Base-by-base conservation (phyloP, 805 yeast species). In the Phaffomyces thermotolerans region DNA sequence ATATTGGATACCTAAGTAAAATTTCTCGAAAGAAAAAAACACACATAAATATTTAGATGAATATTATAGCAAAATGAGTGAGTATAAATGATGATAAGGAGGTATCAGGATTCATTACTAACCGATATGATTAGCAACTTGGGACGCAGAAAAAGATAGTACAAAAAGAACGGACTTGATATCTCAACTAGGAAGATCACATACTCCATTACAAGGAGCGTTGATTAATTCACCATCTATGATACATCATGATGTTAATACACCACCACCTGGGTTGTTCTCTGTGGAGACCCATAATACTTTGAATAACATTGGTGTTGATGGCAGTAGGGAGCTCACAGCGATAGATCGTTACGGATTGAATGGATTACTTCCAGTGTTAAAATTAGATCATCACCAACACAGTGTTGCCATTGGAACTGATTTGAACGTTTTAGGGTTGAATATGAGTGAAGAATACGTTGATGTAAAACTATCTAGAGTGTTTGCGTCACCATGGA, bases 401-500 rank as follows among this genome's bases (percentile, higher is more conserved):
- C 75, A 79, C 10, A 72, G 78, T 18, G 76, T 83, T 40, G 84
- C 90, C 6, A 69, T 84, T 44, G 95, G 95, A 9, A 79, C 80
- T 24, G 95, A 88, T 57, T 64, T 86, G 37, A 76, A 74, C 44
- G 73, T 78, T 54, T 60, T 81, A 30, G 93, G 91, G 1, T 64
- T 84, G 35, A 81, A 82, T 52, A 63, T 85, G 51, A 23, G 69
- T 66, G 34, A 65, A 64, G 51, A 43, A 29, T 46, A 52, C n/a
- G 56, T 57, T 27, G 47, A 56, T 37, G 64, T 60, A 18, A 70
- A 73, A 43, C 62, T 85, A 30, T 71, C 85, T 25, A 69, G 74
- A 50, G 78, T 81, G 8, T 79, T 91, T 57, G 82, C 95, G 22
- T 84, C 95, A 3, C 99, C 99, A 12, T 91, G 99, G 98, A 73